Conservation (phyloP, 2,329 filamentous ascomycete genomes). For the Cryphonectria naterciae region DNA sequence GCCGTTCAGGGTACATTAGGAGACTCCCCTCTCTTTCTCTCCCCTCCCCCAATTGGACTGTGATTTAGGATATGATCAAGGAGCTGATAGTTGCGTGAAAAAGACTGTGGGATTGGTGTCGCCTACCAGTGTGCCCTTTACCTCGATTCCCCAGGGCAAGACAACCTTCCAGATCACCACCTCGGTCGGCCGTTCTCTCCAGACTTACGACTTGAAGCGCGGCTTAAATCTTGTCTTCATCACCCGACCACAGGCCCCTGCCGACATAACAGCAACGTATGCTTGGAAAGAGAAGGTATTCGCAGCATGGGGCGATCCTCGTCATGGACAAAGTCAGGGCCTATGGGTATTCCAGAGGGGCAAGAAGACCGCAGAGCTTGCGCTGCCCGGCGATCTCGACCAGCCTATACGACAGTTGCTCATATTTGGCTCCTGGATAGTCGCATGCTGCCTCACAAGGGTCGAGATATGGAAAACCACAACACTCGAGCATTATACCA, state of each 20-base stretch:
- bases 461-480: conserved; percentile 89
- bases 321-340: conserved; percentile 60
- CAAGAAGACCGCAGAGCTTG: conserved; percentile 77
- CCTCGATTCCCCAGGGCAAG: conserved; percentile 85
- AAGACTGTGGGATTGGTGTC: conserved; percentile 97
- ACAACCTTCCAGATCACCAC: conserved; percentile 98
- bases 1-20: conserved; percentile 76
- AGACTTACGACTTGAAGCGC: conserved; percentile 92
- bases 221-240: conserved; percentile 93
- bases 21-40: background rate
- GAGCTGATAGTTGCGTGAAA: conserved; percentile 49
- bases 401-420: conserved; percentile 78
- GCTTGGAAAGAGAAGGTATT: conserved; percentile 88
- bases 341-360: conserved; percentile 93
- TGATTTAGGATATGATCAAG: background rate
- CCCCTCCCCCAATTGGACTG: background rate
- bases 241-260: conserved; percentile 85
- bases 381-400: conserved; percentile 65
- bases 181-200: conserved; percentile 84
- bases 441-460: conserved; percentile 74
- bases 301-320: conserved; percentile 80
- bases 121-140: conserved; percentile 87
- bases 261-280: conserved; percentile 80
- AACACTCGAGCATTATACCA: conserved; percentile 88
- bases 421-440: conserved; percentile 88